Percentiles rank a stretch among this genome's conserved stretches.
Conservation (phyloP, 768 basidiomycete genomes). For the Psilocybe cyanescens region DNA sequence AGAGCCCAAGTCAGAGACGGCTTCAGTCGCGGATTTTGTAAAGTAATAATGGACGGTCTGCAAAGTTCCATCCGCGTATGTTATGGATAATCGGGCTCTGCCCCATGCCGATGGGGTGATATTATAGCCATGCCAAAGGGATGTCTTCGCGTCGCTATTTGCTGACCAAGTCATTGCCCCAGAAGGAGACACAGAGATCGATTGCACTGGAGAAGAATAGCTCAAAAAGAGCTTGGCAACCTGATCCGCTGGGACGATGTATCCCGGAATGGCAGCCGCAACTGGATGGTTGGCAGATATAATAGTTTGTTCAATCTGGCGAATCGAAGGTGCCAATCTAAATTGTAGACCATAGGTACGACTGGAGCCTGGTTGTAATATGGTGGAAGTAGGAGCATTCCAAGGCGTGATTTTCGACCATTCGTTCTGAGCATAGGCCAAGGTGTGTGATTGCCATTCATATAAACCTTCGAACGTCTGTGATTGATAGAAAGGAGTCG, state of each 20-base stretch:
- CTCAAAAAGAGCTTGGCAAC: slow-evolving; percentile 54
- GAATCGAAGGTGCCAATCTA: slow-evolving; percentile 51
- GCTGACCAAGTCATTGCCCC: slow-evolving; percentile 49
- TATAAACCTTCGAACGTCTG: slow-evolving; percentile 64
- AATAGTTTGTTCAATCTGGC: slow-evolving; percentile 49
- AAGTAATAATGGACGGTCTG: slow-evolving; percentile 59
- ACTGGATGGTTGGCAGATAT: slow-evolving; percentile 46
- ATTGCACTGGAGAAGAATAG: slow-evolving; percentile 42
- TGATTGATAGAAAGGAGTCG: slow-evolving; percentile 53
- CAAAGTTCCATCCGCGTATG: slow-evolving; percentile 51
- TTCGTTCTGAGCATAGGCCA: slow-evolving; percentile 59
- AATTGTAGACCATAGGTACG: slow-evolving; percentile 60
- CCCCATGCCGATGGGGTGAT: slow-evolving; percentile 50
- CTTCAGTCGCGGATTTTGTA: slow-evolving; percentile 47
- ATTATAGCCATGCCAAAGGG: slow-evolving; percentile 50
- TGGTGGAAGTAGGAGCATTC: slow-evolving; percentile 55
- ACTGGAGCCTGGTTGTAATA: slow-evolving; percentile 47
- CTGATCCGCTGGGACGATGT: slow-evolving; percentile 53
- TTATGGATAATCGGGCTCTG: slow-evolving; percentile 50
- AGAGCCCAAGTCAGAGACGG: slow-evolving; percentile 51
- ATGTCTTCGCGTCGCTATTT: slow-evolving; percentile 44
- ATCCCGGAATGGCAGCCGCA: slow-evolving; percentile 56
- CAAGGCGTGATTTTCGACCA: slow-evolving; percentile 56
- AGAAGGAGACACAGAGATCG: slow-evolving; percentile 46
- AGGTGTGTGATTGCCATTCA: slow-evolving; percentile 64